A percentile compares a stretch with the other conserved stretches of the same genome.
Conservation (phyloP, 805 yeast genomes). For the Lachancea cidri region DNA sequence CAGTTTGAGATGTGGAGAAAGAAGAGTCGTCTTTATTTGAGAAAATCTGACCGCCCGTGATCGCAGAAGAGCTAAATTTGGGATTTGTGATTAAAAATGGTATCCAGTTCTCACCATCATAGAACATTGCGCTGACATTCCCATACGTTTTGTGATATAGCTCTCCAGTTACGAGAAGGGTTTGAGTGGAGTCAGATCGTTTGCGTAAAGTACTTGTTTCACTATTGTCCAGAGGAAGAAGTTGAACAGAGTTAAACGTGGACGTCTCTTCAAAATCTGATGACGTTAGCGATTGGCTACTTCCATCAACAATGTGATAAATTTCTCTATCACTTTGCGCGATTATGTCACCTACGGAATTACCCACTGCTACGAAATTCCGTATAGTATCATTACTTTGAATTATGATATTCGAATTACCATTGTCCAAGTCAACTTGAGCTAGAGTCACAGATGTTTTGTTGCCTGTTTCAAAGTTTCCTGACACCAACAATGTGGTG, state of each 20-base stretch:
- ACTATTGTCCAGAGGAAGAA: neutral
- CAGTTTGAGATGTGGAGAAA: slow-evolving; percentile 26
- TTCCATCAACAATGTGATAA: slow-evolving; percentile 1
- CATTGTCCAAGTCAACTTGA: slow-evolving; percentile 13
- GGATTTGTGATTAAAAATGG: slow-evolving; percentile 18
- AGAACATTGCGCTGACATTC: slow-evolving; percentile 20
- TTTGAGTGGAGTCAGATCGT: neutral
- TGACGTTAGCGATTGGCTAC: slow-evolving; percentile 1
- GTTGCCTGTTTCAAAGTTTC: slow-evolving; percentile 46
- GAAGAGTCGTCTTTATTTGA: slow-evolving; percentile 36
- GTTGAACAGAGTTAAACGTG: slow-evolving; percentile 1
- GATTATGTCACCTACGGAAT: slow-evolving; percentile 38
- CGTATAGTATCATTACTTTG: slow-evolving; percentile 23
- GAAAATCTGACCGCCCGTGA: slow-evolving; percentile 17
- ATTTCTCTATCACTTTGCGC: slow-evolving; percentile 8
- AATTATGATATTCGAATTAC: slow-evolving; percentile 12
- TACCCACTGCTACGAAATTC: slow-evolving; percentile 45
- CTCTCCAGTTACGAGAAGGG: slow-evolving; percentile 36
- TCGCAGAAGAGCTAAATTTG: neutral
- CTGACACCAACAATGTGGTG: slow-evolving; percentile 41
- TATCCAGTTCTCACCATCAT: slow-evolving; percentile 22
- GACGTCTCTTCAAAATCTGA: slow-evolving; percentile 4
- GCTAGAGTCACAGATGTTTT: slow-evolving; percentile 43
- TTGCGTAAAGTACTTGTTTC: neutral
- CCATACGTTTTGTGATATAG: slow-evolving; percentile 34